Evolutionary conservation across 257 asterid genomes (phyloP).

Genomic region (Lycium ferocissimum): DNA sequence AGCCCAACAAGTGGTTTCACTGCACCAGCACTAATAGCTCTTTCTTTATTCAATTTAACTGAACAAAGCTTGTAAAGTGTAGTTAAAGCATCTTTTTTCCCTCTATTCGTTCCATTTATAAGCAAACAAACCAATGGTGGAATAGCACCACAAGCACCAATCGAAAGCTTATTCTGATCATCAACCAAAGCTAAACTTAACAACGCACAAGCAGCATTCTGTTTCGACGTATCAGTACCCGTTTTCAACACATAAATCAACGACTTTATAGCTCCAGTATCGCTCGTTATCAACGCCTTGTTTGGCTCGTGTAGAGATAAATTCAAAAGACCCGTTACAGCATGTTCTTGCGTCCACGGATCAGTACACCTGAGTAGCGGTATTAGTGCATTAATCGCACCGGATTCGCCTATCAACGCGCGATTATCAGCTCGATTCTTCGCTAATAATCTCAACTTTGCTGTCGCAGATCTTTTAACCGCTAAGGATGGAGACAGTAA

Average conservation of each 20-base stretch:
- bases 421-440: conserved; percentile 90
- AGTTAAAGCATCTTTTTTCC: conserved; percentile 90
- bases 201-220: conserved; percentile 92
- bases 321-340: conserved; percentile 84
- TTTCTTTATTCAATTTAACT: conserved; percentile 77
- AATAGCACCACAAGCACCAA: conserved; percentile 91
- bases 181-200: conserved; percentile 82
- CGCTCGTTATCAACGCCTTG: conserved; percentile 57
- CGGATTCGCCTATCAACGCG: conserved; percentile 84
- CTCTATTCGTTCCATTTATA: conserved; percentile 76
- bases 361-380: conserved; percentile 84
- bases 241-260: conserved; percentile 78
- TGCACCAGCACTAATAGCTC: conserved; percentile 84
- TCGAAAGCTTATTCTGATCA: conserved; percentile 79
- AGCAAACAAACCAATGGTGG: conserved; percentile 84
- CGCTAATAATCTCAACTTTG: conserved; percentile 73
- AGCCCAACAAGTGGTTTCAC: conserved; percentile 77
- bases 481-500: conserved; percentile 69
- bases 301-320: conserved; percentile 82
- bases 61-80: conserved; percentile 85
- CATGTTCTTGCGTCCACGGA: conserved; percentile 85
- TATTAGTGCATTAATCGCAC: conserved; percentile 74
- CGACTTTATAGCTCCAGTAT: conserved; percentile 68
- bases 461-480: conserved; percentile 86
- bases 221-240: conserved; percentile 87